Percentiles rank a stretch among this genome's conserved stretches.
Conservation (phyloP, 2,329 filamentous ascomycete genomes). For the Hymenoscyphus fructigenus region DNA sequence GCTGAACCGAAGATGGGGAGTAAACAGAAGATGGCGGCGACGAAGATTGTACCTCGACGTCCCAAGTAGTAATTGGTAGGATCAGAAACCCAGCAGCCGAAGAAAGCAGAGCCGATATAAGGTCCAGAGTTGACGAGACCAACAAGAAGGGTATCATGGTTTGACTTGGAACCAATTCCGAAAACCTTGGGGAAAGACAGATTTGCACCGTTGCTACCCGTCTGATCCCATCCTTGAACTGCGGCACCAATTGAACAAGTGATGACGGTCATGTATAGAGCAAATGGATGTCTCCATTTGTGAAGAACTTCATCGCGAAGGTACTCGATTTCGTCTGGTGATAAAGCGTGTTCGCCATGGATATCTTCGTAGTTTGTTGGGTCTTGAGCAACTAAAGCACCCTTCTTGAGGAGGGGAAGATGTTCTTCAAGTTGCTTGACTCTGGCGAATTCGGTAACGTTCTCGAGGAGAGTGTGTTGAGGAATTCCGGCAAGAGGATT, state of each 20-base stretch:
- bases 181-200: conserved; percentile 46
- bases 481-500: conserved; percentile 59
- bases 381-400: conserved; percentile 73
- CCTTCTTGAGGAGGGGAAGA: conserved; percentile 60
- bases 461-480: conserved; percentile 47
- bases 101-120: conserved; percentile 48
- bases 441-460: conserved; percentile 60
- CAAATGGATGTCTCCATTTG: conserved; percentile 64
- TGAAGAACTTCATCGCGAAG: conserved; percentile 65
- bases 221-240: conserved; percentile 54
- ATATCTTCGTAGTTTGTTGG: conserved; percentile 63
- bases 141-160: conserved; percentile 53
- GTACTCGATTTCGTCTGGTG: conserved; percentile 57
- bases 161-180: conserved; percentile 42
- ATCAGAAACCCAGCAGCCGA: conserved; percentile 61
- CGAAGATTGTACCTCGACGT: conserved; percentile 63
- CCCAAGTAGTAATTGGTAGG: conserved; percentile 58
- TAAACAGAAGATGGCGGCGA: conserved; percentile 61
- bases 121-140: conserved; percentile 55
- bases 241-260: conserved; percentile 69
- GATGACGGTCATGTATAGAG: conserved; percentile 65
- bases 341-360: conserved; percentile 54
- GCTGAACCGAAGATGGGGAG: conserved; percentile 61
- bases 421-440: conserved; percentile 59
- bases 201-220: conserved; percentile 49